These are phyloP conservation scores for Flueggea neowawraea DNA, from an alignment of 441 rosid species.

Conservation along the genomic window DNA sequence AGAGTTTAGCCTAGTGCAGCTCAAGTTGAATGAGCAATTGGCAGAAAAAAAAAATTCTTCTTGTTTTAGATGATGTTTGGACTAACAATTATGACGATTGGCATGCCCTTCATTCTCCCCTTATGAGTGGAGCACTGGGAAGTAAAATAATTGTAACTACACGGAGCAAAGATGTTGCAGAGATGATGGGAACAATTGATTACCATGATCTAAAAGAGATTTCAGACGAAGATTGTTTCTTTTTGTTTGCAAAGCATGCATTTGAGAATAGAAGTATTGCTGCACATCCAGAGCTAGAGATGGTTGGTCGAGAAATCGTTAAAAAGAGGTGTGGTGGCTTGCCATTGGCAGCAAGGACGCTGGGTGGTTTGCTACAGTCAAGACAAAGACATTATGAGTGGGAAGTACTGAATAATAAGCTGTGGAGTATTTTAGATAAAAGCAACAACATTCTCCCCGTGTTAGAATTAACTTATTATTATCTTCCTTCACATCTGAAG, in stretches of 20 bases:
- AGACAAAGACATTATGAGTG: not conserved
- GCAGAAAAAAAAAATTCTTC: constrained; percentile 2
- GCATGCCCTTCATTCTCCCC: not conserved
- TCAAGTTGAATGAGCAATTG: not conserved
- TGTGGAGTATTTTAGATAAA: constrained; percentile 5
- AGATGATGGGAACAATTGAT: not conserved
- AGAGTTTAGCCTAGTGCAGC: constrained; percentile 4
- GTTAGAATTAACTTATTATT: constrained; percentile 14
- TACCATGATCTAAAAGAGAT: not conserved
- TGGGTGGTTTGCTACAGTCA: constrained; percentile 11
- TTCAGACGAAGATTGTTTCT: not conserved
- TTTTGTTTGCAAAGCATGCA: not conserved
- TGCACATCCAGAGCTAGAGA: not conserved
- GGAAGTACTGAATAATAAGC: constrained; percentile 1
- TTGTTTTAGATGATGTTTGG: constrained; percentile 24
- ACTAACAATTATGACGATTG: constrained; percentile 2
- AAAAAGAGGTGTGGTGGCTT: constrained; percentile 4
- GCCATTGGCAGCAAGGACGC: constrained; percentile 21
- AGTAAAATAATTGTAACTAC: constrained; percentile 19
- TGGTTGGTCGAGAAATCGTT: constrained; percentile 1
- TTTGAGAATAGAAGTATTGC: not conserved
- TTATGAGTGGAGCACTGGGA: not conserved
- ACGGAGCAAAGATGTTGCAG: constrained; percentile 3
- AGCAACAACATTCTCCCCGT: not conserved
- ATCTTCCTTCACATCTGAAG: constrained; percentile 12